Evolutionary conservation across 2,329 filamentous ascomycete species (phyloP), one percentile per base, ranked within the genome.

Genomic region (Pseudonectria buxi): DNA sequence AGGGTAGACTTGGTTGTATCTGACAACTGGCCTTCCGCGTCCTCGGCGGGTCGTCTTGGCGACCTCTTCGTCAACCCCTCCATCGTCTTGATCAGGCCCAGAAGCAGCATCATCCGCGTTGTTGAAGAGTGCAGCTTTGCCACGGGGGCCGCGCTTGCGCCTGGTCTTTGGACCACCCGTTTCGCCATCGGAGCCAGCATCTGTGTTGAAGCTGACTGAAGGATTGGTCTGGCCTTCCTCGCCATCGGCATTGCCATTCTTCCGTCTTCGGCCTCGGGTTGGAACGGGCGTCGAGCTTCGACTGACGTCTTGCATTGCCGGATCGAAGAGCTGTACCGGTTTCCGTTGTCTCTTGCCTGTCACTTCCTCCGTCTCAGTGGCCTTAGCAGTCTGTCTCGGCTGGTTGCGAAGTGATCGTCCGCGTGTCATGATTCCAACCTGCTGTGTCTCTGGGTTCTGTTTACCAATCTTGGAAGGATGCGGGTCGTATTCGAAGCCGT

Each of bases 401-500:
- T 76, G 69, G 49, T 75, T 74, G 33, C 75, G 71, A 25, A 78
- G 61, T 24, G 75, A 66, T 22, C 74, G 66, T 4, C 61, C 61
- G 12, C 68, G 67, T 31, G 74, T 74, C 44, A 69, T 67, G 39
- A 69, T 62, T 16, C 74, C 74, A 14, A 51, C 53, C 24, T 63
- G 61, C 45, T 80, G 75, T 9, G 64, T 67, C 25, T 72, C 60
- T 1, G 75, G 74, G 40, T 80, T 74, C 50, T 82, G 78, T 25
- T 65, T 64, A 14, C 76, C 75, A 39, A 79, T 65, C 55, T 74
- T 74, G 40, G 68, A 68, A 3, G 70, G 67, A 33, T 76, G 71
- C 9, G 71, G 65, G 45, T 80, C 76, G 45, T 79, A 76, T 40
- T 78, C 72, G 46, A 80, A 79, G 12, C 72, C 70, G 48, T 80